Evolutionary conservation across 805 yeast genomes (phyloP), one percentile per base, ranked within the genome.

Genomic region (Ogataea minuta): DNA sequence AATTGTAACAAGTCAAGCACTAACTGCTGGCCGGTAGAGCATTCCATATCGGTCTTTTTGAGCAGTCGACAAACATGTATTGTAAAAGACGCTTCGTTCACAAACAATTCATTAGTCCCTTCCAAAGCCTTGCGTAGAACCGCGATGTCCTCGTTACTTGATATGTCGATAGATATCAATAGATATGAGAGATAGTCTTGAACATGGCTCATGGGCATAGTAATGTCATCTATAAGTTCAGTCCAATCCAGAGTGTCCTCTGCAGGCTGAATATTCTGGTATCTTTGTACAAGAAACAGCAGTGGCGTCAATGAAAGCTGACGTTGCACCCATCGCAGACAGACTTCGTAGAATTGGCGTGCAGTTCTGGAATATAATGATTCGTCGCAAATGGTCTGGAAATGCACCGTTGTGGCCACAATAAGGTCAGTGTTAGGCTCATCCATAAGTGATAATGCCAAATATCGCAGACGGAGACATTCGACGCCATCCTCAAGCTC

Each of bases 321-420:
- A 25, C 20, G 26, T 9, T 27, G 25, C 11, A n/a, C 31, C 31
- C 43, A 39, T 6, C 23, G 15, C 13, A 35, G 15, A 33, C 49
- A 45, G 2, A 45, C 28, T 6, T 39, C 21, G 16, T 35, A 28
- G 14, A 53, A 44, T 6, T 23, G 13, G 10, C 35, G 12, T 2
- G 53, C 35, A 4, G 50, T 43, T 9, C 36, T 24, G 23, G 41
- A 36, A 29, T 50, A 52, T 10, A 43, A 19, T 2, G 31, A 17
- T n/a, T 32, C 15, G 12, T 43, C 37, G 17, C 26, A 23, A 4
- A 26, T 16, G 4, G 10, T 12, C 16, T 34, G 28, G 21, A 28
- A 28, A 4, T 23, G 31, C 6, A 34, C 37, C 6, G 32, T 39
- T 10, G 36, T 33, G 12, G 29, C 15, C 4, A 32, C n/a, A 9